Base-by-base conservation (phyloP, 2,329 filamentous ascomycete species). In the Hymenoscyphus albidus region DNA sequence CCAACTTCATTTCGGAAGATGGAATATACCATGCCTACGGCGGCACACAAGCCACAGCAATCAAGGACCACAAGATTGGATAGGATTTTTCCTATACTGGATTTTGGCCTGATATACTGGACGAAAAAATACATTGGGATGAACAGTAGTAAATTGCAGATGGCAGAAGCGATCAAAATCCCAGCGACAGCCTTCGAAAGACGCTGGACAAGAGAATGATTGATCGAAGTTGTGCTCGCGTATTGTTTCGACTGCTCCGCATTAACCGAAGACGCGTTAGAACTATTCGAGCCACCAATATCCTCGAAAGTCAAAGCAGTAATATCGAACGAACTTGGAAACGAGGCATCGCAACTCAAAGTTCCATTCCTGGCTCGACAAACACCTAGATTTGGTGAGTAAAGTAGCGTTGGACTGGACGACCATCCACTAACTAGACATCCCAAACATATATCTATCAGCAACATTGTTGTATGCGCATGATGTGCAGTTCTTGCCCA, bases 391-490 rank as follows among this genome's bases (percentile, higher is more conserved):
- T 27, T 3, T 51, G 2, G 22, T 51, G 10, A 51, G 18, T 12
- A 51, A 27, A 51, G 10, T 2, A 10, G 4, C 12, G 18, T n/a
- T 10, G 10, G 22, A 51, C 1, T 22, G n/a, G 22, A 35, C 5
- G 16, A 31, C 14, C n/a, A 38, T 9, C 9, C 3, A 62, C 60
- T 57, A 22, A 62, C 60, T 48, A 62, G 60, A 62, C 51, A 62
- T 27, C 18, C 60, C 60, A 62, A 62, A 57, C 60, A 56, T 57
- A 18, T 62, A 62, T 16, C 22, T 62, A n/a, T 62, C 60, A 14
- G 60, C 48, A 6, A 62, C n/a, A n/a, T 48, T 31, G 35, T 18
- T 62, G 38, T 56, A 55, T 22, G 40, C 42, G 35, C 60, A 62
- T 42, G 48, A 57, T 62, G 48, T 57, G 16, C 60, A 62, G 48